Evolutionary conservation across 139 green algal species (phyloP).

Genomic region (Penium margaritaceum): DNA sequence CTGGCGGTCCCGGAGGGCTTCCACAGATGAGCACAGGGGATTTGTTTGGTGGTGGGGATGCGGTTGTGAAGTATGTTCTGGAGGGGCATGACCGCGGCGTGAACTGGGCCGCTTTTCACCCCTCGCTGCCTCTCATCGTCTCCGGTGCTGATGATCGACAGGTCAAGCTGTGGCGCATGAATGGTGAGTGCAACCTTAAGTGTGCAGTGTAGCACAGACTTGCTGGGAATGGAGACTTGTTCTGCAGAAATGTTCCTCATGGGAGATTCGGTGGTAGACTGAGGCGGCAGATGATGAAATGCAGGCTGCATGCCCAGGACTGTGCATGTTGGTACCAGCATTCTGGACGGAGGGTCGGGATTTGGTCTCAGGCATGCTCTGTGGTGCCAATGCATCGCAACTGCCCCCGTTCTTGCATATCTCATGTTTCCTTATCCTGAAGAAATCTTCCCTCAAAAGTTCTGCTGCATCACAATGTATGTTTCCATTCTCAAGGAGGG

Average conservation of each 20-base stretch:
- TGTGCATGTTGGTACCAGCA: background rate
- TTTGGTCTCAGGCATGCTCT: too few relatives aligned
- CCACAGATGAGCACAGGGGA: constrained; percentile 76
- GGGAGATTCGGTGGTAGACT: too few relatives aligned
- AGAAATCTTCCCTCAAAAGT: too few relatives aligned
- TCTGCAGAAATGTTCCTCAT: too few relatives aligned
- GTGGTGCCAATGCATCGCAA: too few relatives aligned
- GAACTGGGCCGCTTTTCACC: constrained; percentile 98
- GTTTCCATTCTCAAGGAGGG: too few relatives aligned
- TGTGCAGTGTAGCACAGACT: background rate
- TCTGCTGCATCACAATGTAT: too few relatives aligned
- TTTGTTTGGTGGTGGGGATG: constrained; percentile 93
- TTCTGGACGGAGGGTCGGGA: too few relatives aligned
- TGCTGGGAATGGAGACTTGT: too few relatives aligned
- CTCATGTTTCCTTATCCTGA: too few relatives aligned
- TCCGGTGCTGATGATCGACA: constrained; percentile 96
- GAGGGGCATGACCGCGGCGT: constrained; percentile 97
- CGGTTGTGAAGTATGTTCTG: constrained; percentile 97
- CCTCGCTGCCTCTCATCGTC: constrained; percentile 92
- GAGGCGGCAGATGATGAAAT: background rate
- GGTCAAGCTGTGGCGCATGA: constrained; percentile 98
- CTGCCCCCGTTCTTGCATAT: too few relatives aligned
- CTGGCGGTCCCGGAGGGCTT: too few relatives aligned
- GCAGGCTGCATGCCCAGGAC: background rate
- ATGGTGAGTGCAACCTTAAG: constrained; percentile 56